Evolutionary conservation across 2,329 filamentous ascomycete species (phyloP), one percentile per base, ranked within the genome.

Genomic region (Neonectria faginata): DNA sequence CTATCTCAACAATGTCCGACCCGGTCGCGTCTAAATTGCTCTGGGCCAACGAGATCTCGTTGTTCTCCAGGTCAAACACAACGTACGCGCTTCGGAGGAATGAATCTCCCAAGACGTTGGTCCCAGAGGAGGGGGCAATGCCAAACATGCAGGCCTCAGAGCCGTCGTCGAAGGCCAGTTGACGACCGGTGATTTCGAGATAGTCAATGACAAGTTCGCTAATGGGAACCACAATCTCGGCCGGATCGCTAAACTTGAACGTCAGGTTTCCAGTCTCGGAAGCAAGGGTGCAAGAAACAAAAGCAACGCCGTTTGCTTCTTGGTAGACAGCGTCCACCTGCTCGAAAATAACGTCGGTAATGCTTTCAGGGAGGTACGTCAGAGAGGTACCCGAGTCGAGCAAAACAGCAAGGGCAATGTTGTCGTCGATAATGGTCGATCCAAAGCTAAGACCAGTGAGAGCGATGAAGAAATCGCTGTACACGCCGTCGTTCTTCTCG

Each of bases 41-140:
- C 76, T 91, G 88, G 1, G 90, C 91, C 33, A 93, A 79, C 2
- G 88, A 90, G 68, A 93, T 89, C 78, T 91, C 83, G 75, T 92
- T 89, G 76, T 91, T 92, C 29, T 83, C 86, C 22, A 93, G 81
- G 75, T 93, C 91, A 75, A 92, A 93, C 11, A 94, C 91, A 14
- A 92, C 85, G 70, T 94, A 94, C 0, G 91, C 91, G 39, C 89
- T 91, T 52, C 91, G 84, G 59, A 94, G 81, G 76, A 94, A 94
- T 0, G 91, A 92, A 74, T 93, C 91, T 16, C 91, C 91, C 29
- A 94, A 80, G 2, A 92, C 86, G 47, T 85, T 84, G n/a, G 85
- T 85, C 31, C 84, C 81, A 1, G 77, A 68, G 2, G 83, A 84
- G 1, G 88, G 84, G 1, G 89, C 83, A 66, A 93, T 85, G 60